Evolutionary conservation across 352 stramenopile species (phyloP), one percentile per base, ranked within the genome.

Genomic region (Phytophthora syringae): DNA sequence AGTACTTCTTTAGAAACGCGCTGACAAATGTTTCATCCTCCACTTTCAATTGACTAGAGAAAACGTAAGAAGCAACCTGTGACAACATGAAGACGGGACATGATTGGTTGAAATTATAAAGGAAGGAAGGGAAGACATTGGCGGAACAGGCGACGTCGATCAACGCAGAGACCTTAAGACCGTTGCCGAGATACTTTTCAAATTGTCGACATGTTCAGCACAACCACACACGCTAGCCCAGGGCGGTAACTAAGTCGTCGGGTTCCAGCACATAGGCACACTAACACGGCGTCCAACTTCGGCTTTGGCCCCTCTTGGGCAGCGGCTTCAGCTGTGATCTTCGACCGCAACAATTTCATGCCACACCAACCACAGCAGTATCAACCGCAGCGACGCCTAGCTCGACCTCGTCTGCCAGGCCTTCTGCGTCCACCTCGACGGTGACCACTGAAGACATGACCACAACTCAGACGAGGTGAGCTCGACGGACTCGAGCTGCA

Each of bases 391-490:
- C 24, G 15, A 52, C 52, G 24, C 70, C 60, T n/a, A 62, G 37
- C 18, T 32, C 50, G 7, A 66, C 53, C 5, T 52, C 60, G 6
- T 15, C 36, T n/a, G 42, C 64, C 12, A 65, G 66, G 39, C 47
- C 52, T 54, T 55, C 37, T 27, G 36, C 40, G 9, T 70, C 67
- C 3, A 59, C 67, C 1, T 16, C 70, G 3, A 69, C 65, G 11
- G 59, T 68, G 36, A 62, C 57, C 9, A 52, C 39, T 18, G 72
- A 54, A 1, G 58, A 71, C 5, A 56, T 55, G 16, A 56, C 66
- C 12, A 70, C 60, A 10, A 69, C 43, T 79, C 66, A 15, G 86
- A 77, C 7, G 84, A 88, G 22, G 64, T 84, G 37, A 70, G 81
- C 64, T 84, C 72, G 80, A 79, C 77, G 37, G 44, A 55, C 34